phyloP scores from a whole-genome alignment of 2,329 filamentous ascomycete genomes.

The Aureobasidium lini region DNA sequence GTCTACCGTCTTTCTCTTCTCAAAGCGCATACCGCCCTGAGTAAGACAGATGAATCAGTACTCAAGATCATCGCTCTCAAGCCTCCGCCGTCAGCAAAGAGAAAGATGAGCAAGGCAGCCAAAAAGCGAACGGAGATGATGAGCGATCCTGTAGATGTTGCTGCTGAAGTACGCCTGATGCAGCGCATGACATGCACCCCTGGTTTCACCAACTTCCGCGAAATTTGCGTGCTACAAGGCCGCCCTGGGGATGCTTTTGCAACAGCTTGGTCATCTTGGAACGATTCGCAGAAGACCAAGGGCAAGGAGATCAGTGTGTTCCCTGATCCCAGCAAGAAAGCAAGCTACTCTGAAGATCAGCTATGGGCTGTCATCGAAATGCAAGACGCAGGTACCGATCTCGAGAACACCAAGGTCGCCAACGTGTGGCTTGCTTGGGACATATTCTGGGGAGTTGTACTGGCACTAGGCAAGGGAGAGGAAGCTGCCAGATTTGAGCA shows the following conservation, averaged over 20 bases:
- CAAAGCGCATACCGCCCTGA: conserved; percentile 18
- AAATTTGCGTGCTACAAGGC: conserved; percentile 51
- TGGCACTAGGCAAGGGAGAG: conserved; percentile 55
- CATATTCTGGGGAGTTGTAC: conserved; percentile 59
- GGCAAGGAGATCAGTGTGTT: conserved; percentile 40
- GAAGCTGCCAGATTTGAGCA: conserved; percentile 56
- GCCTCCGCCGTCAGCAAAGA: conserved; percentile 34
- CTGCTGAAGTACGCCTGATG: conserved; percentile 44
- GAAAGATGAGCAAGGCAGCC: conserved; percentile 43
- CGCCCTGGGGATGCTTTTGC: conserved; percentile 45
- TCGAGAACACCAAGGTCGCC: conserved; percentile 31
- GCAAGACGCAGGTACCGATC: conserved; percentile 55
- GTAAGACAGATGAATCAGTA: conserved; percentile 33
- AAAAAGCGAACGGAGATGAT: conserved; percentile 36
- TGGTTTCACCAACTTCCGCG: conserved; percentile 56
- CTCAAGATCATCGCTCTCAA: conserved; percentile 40
- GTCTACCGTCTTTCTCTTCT: conserved; percentile 51
- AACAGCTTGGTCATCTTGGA: conserved; percentile 39
- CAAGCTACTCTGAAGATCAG: conserved; percentile 47
- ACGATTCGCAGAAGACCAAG: conserved; percentile 34
- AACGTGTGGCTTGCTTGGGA: conserved; percentile 42
- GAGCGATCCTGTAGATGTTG: conserved; percentile 37
- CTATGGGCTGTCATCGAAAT: conserved; percentile 60
- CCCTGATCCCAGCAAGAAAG: conserved; percentile 48
- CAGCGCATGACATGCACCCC: conserved; percentile 52